Base-by-base conservation (phyloP, 345 rosid species). In the Salix viminalis region DNA sequence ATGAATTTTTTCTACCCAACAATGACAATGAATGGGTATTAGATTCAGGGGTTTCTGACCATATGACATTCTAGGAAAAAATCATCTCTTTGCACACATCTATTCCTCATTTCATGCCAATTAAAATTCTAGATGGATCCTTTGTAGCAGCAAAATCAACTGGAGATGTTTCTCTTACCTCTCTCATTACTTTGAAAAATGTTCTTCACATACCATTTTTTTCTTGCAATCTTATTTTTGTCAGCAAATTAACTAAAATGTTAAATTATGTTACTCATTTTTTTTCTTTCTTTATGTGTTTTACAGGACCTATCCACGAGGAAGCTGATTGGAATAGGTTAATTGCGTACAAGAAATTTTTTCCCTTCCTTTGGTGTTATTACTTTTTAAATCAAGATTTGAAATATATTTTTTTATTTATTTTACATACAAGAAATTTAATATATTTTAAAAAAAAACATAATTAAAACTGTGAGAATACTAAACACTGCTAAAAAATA, bases 31-130 rank as follows among this genome's bases (percentile, higher is more conserved):
- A 65, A 9, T 65, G 7, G 69, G 6, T 65, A 2, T 30, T 65
- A 0, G n/a, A 65, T 65, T 65, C 19, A 8, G 7, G n/a, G 1
- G 42, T 23, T 9, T 65, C 0, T 30, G 21, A 65, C 5, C 42
- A 32, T 65, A 14, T 28, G 69, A 13, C 6, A 2, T 65, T 3
- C 9, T 23, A 65, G 1, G 15, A 65, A 65, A 10, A 65, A 3
- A 0, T n/a, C 13, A 21, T 60, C 7, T 3, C 2, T 11, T 21
- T 1, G 2, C 2, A 60, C 26, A 6, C 2, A n/a, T 0, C 0
- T 3, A 24, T 42, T 11, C 5, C 21, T 12, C 37, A 65, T 24
- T 21, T n/a, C 4, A 6, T n/a, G 28, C 65, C 8, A 3, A 65
- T 65, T 14, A 30, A 30, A 65, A 24, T 32, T 28, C 69, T 9